Base-by-base conservation (phyloP, 2,329 filamentous ascomycete species). In the Colletotrichum lini region DNA sequence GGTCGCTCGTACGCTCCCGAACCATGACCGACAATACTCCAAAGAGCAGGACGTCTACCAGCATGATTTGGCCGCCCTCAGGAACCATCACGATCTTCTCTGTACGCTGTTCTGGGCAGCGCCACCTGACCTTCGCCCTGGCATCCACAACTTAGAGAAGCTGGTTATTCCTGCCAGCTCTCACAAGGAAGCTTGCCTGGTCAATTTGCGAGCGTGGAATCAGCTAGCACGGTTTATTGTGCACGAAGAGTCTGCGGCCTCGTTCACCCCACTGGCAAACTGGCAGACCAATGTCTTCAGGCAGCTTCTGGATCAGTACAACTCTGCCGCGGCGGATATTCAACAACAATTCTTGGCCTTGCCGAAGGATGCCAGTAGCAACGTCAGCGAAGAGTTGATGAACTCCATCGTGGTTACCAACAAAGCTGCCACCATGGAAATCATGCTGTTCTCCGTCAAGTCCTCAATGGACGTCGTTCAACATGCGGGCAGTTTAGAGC, bases 1-100 rank as follows among this genome's bases (percentile, higher is more conserved):
- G 21, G 83, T 92, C 9, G 83, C 89, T 16, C 86, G 91, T 38
- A 87, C 90, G 1, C 84, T 91, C 66, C 91, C 91, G 3, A 93
- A 93, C 73, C 91, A 93, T 74, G 86, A 90, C 73, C 85, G 91
- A 12, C 88, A 91, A 70, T 89, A 90, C 67, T 85, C 88, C 45
- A 92, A 91, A 75, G 90, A 93, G 76, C 85, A 90, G 69, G 84
- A 82, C 7, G 85, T 92, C 13, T 85, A 87, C 67, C 84, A 90
- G 74, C 85, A 86, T 47, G 90, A 93, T 59, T 82, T 93, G 56
- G 89, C 89, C 4, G 89, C 90, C 6, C 80, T 93, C 53, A 84
- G 90, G 68, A 93, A 93, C 72, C 91, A 93, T 71, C 91, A 93
- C 70, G 91, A 93, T 77, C 85, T 93, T 52, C 82, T 93, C 4